phyloP scores from a whole-genome alignment of 2,329 filamentous ascomycete species.

The Rosellinia necatrix region DNA sequence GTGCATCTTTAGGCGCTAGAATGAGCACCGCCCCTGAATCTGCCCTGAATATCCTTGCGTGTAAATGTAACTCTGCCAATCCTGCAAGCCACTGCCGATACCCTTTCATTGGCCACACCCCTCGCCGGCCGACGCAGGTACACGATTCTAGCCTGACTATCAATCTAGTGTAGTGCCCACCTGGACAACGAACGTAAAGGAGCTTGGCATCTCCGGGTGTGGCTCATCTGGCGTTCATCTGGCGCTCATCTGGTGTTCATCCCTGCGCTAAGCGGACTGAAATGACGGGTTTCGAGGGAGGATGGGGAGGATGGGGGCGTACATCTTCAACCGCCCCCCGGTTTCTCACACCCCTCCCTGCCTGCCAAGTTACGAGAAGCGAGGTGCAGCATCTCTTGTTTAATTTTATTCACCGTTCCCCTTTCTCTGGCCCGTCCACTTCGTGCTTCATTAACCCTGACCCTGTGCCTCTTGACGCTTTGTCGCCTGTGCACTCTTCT shows the following conservation, averaged over 20 bases:
- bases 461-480: constrained; percentile 26
- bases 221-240: too few species aligned
- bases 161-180: too few species aligned
- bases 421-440: constrained; percentile 13
- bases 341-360: constrained; percentile 29
- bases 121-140: constrained; percentile 37
- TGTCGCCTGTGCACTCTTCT: constrained; percentile 29
- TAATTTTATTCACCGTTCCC: constrained; percentile 31
- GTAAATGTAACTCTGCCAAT: constrained; percentile 17
- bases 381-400: constrained; percentile 14
- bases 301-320: constrained; percentile 9
- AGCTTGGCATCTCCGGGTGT: constrained; percentile 20
- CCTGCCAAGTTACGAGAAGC: constrained; percentile 21
- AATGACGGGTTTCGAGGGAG: constrained; percentile 6
- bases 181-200: constrained; percentile 5
- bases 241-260: constrained; percentile 12
- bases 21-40: too few species aligned
- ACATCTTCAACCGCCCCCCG: constrained; percentile 18
- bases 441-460: constrained; percentile 21
- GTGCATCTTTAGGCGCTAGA: too few species aligned
- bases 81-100: constrained; percentile 23
- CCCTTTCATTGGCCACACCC: constrained; percentile 18
- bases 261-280: constrained; percentile 16
- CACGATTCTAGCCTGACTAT: constrained; percentile 19
- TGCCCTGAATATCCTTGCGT: constrained; percentile 18